Evolutionary conservation across 2,329 filamentous ascomycete species (phyloP), one percentile per base, ranked within the genome.

Genomic region (Myriosclerotinia scirpicola): DNA sequence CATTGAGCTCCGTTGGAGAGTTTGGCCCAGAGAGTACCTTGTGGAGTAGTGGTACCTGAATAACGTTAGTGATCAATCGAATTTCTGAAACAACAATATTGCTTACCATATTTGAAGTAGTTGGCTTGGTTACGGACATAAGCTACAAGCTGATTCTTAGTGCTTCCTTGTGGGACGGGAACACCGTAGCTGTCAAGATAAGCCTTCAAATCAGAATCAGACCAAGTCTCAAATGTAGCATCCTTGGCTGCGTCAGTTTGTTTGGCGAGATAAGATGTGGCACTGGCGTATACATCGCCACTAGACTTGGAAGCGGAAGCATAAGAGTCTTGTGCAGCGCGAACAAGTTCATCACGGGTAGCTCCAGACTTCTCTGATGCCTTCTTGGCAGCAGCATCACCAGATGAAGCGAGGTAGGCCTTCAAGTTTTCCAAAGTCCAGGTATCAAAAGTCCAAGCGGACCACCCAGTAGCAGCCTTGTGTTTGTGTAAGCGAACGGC

Each of bases 131-230:
- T 88, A 71, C 90, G 87, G 20, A 89, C 91, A 67, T 86, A 81
- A 11, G 90, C 89, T 68, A 86, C 85, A 26, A 94, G 81, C 75
- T 92, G 84, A 68, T 93, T 89, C 66, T 72, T 74, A 42, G 67
- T 73, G n/a, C 72, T 74, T 7, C 69, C 75, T 70, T 77, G 74
- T 54, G 72, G 73, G 50, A 74, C 74, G 2, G 70, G 67, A 52
- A 94, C 80, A 48, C 91, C 91, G 70, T 92, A 94, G 69, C 87
- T 90, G 75, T 94, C 91, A 8, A 94, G 84, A 74, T 93, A 94
- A 1, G 85, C 80, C 82, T 94, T 93, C 69, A 95, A 81, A 36
- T 68, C 73, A 52, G 82, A 84, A 60, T 83, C 80, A 34, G 82
- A 90, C 91, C 91, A 94, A 0, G 85, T 85, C 63, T 92, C 87